A percentile compares a stretch with the other conserved stretches of the same genome.
Evolutionary conservation across 306 rosid genomes (phyloP).

Genomic region (Cicer yamashitae): DNA sequence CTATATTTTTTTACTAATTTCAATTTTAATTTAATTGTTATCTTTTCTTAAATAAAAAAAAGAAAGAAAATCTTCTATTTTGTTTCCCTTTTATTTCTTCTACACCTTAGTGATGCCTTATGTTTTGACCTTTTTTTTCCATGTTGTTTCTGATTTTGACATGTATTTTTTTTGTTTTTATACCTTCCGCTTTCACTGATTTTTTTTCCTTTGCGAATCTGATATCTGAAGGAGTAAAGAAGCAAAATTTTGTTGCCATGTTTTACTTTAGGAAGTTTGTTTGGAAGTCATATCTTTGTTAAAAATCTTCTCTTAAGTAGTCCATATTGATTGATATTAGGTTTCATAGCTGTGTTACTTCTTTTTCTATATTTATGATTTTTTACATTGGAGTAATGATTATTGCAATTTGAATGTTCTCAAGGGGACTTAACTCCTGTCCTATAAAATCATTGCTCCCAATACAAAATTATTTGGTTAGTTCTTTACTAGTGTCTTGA

Average conservation of each 20-base stretch:
- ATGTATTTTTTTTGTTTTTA: background rate
- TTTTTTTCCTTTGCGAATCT: background rate
- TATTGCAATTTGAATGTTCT: slow-evolving; percentile 11
- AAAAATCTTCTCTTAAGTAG: slow-evolving; percentile 9
- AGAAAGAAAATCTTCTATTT: too few relatives aligned
- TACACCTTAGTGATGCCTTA: too few relatives aligned
- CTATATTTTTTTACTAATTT: too few relatives aligned
- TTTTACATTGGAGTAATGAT: slow-evolving; percentile 19
- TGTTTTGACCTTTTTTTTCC: too few relatives aligned
- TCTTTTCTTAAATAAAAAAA: too few relatives aligned
- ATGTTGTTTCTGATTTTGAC: background rate
- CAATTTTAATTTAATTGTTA: too few relatives aligned
- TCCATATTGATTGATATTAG: slow-evolving; percentile 17
- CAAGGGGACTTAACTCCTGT: slow-evolving; percentile 21
- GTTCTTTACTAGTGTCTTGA: too few relatives aligned
- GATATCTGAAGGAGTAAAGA: slow-evolving; percentile 19
- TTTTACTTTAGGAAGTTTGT: slow-evolving; percentile 10
- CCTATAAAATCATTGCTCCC: slow-evolving; percentile 4
- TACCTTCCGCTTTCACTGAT: background rate
- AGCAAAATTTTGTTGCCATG: slow-evolving; percentile 6
- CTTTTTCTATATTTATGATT: slow-evolving; percentile 23
- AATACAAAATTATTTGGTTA: background rate
- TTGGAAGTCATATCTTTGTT: slow-evolving; percentile 25
- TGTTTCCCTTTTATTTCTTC: too few relatives aligned
- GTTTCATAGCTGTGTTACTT: too few relatives aligned